Evolutionary conservation across 2,329 filamentous ascomycete genomes (phyloP).

Genomic region (Sphaerulina musiva): DNA sequence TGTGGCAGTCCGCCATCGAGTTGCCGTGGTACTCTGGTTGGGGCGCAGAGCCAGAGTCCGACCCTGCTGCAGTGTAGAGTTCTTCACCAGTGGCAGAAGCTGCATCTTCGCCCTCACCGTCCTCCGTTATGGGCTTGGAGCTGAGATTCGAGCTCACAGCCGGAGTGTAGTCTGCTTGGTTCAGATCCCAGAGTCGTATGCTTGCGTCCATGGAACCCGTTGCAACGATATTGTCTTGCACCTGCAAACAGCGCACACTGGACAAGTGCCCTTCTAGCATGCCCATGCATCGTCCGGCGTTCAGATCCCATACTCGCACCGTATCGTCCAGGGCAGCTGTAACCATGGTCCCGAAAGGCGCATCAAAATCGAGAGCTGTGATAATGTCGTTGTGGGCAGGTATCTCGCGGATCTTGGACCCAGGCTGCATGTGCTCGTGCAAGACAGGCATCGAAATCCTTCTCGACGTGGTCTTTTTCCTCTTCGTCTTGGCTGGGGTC

Average conservation of each 20-base stretch:
- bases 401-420: conserved; percentile 79
- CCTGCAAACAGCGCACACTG: conserved; percentile 84
- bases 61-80: conserved; percentile 27
- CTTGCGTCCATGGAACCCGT: conserved; percentile 94
- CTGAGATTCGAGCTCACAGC: conserved; percentile 46
- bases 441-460: conserved; percentile 87
- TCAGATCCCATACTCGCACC: conserved; percentile 92
- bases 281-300: conserved; percentile 85
- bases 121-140: conserved; percentile 34
- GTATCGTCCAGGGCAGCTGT: conserved; percentile 89
- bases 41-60: conserved; percentile 17
- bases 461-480: conserved; percentile 50
- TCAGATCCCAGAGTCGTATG: conserved; percentile 90
- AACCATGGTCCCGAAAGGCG: conserved; percentile 93
- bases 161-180: conserved; percentile 76
- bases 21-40: conserved; percentile 58
- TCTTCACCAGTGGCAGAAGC: conserved; percentile 21
- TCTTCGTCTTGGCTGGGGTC: conserved; percentile 44
- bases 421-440: conserved; percentile 90
- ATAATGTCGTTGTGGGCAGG: conserved; percentile 82
- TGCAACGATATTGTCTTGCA: conserved; percentile 90
- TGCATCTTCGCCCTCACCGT: conserved; percentile 41
- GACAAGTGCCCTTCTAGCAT: conserved; percentile 88
- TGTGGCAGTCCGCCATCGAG: conserved; percentile 79
- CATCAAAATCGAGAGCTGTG: conserved; percentile 89